These are phyloP conservation scores for Amoebophrya sp. DNA, from an alignment of 169 alveolate species.

Conservation along the genomic window DNA sequence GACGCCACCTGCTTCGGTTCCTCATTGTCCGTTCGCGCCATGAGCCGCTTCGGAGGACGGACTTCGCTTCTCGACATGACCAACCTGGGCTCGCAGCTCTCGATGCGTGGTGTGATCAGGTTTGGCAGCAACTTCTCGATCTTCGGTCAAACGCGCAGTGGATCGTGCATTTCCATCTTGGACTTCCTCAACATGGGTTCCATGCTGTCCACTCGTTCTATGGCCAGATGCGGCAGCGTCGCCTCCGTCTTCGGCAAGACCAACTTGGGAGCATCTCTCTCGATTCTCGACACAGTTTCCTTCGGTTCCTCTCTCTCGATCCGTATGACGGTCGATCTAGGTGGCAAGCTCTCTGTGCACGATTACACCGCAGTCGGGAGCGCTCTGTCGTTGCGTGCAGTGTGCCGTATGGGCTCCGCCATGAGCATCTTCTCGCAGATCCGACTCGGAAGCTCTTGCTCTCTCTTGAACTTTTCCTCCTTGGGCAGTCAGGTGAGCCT, in stretches of 20 bases:
- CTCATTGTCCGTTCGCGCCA: conserved; percentile 5
- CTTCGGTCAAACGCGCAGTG: neutral
- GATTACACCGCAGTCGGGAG: neutral
- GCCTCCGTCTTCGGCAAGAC: neutral
- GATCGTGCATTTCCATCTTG: neutral
- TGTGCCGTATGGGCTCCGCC: neutral
- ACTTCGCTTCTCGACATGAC: neutral
- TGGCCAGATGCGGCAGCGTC: conserved; percentile 15
- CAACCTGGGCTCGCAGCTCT: neutral
- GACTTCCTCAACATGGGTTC: conserved; percentile 20
- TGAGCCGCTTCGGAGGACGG: neutral
- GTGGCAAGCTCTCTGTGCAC: neutral
- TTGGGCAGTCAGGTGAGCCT: neutral
- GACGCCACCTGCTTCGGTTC: neutral
- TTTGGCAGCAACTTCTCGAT: neutral
- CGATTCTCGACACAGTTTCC: neutral
- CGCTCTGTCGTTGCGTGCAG: conserved; percentile 26
- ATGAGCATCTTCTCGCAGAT: neutral
- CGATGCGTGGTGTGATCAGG: conserved; percentile 2
- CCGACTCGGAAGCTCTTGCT: neutral
- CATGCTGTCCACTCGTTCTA: neutral
- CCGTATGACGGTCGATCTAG: neutral
- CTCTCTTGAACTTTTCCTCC: neutral
- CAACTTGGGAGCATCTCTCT: neutral
- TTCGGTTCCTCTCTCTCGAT: conserved; percentile 12